Conservation (phyloP, 2,329 filamentous ascomycete genomes). For the Polychaeton citri region DNA sequence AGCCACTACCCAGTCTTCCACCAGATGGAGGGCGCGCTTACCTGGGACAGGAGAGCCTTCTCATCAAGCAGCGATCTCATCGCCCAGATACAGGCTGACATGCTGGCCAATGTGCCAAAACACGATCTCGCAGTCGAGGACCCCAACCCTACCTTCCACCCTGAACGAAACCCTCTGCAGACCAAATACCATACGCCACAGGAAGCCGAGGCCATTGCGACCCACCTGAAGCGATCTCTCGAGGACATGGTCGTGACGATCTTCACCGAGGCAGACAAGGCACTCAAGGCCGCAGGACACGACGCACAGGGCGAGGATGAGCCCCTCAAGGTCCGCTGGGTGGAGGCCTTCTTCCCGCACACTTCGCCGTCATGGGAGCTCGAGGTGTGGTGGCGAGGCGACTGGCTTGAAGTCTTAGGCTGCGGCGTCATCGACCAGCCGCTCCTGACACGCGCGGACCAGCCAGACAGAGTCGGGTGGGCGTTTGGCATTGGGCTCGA, state of each 20-base stretch:
- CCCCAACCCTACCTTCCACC: slow-evolving; percentile 63
- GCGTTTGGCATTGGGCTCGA: slow-evolving; percentile 92
- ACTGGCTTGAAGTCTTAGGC: slow-evolving; percentile 95
- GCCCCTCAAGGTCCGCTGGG: slow-evolving; percentile 78
- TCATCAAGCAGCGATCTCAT: slow-evolving; percentile 41
- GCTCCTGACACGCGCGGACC: slow-evolving; percentile 63
- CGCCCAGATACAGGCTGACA: slow-evolving; percentile 53
- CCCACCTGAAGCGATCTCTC: slow-evolving; percentile 77
- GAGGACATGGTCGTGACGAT: slow-evolving; percentile 84
- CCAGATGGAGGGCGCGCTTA: slow-evolving; percentile 91
- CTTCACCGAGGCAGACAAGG: slow-evolving; percentile 63
- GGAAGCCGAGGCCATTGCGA: slow-evolving; percentile 70
- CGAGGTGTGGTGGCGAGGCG: slow-evolving; percentile 84
- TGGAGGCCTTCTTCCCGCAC: slow-evolving; percentile 96
- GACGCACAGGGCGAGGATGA: slow-evolving; percentile 32
- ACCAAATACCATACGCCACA: slow-evolving; percentile 52
- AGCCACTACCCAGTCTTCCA: slow-evolving; percentile 96
- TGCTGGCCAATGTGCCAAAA: slow-evolving; percentile 52
- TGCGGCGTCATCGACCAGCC: slow-evolving; percentile 79
- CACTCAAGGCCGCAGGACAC: slow-evolving; percentile 35
- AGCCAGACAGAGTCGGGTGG: slow-evolving; percentile 71
- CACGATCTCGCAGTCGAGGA: slow-evolving; percentile 73
- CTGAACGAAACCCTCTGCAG: slow-evolving; percentile 74
- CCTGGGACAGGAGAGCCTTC: slow-evolving; percentile 63
- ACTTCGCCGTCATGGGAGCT: slow-evolving; percentile 93